Conservation (phyloP, 176 grass and related monocot genomes). For the Miscanthus lutarioriparius region DNA sequence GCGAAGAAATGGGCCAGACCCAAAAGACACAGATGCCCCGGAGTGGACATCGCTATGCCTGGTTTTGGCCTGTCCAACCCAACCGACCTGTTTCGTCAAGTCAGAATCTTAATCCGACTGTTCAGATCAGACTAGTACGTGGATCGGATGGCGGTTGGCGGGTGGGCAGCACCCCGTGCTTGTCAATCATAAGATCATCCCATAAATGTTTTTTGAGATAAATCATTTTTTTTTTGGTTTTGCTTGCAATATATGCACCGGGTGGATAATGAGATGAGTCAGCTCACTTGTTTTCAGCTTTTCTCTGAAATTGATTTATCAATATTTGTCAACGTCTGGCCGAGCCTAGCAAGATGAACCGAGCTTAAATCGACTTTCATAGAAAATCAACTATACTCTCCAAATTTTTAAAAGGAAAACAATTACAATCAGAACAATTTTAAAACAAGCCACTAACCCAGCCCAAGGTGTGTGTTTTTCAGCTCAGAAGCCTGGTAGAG, state of each 20-base stretch:
- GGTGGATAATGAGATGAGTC: not conserved
- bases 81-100: not conserved
- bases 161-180: not conserved
- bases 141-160: not conserved
- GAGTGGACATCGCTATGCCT: slow-evolving; percentile 11
- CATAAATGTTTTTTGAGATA: not conserved
- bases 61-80: slow-evolving; percentile 1
- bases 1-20: not conserved
- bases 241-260: not conserved
- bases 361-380: too few species aligned
- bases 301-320: not conserved
- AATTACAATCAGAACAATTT: too few species aligned
- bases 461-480: too few species aligned
- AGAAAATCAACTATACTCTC: not conserved
- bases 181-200: not conserved
- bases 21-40: not conserved
- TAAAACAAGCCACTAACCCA: too few species aligned
- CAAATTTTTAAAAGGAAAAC: too few species aligned
- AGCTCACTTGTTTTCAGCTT: not conserved
- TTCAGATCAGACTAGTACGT: not conserved
- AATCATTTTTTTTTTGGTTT: not conserved
- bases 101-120: not conserved
- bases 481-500: too few species aligned
- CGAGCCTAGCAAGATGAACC: not conserved
- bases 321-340: not conserved